Percentiles rank a stretch among this genome's conserved stretches.
Conservation (phyloP, 139 green algal genomes). For the Choricystis sp. region DNA sequence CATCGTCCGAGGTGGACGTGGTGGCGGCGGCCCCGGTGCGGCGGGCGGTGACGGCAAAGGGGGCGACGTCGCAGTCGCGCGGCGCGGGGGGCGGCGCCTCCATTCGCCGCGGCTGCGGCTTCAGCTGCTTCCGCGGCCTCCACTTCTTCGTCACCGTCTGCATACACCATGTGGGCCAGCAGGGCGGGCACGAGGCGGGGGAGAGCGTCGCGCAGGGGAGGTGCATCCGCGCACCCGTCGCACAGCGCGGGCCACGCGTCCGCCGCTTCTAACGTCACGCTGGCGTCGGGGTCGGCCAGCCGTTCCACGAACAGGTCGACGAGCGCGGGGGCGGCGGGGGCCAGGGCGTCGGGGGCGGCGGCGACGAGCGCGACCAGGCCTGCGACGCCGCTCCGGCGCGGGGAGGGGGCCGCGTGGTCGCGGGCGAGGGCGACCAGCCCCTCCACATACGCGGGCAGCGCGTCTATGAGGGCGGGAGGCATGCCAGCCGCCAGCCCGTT, state of each 20-base stretch:
- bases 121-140: conserved; percentile 45
- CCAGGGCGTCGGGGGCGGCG: not conserved
- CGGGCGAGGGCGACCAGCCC: not conserved
- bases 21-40: no score
- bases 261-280: conserved; percentile 79
- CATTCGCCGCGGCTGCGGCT: conserved; percentile 18
- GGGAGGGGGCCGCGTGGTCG: no score
- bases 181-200: conserved; percentile 72
- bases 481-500: conserved; percentile 58
- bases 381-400: no score
- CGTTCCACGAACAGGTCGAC: not conserved
- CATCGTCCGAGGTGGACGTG: not conserved
- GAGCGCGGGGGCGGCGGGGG: not conserved
- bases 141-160: conserved; percentile 80
- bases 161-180: conserved; percentile 91
- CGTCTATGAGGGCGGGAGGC: conserved; percentile 27
- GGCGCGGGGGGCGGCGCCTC: no score
- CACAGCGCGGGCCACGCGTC: conserved; percentile 88
- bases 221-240: conserved; percentile 42
- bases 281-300: conserved; percentile 24
- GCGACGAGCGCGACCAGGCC: conserved; percentile 1
- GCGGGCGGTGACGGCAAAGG: no score
- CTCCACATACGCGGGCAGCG: conserved; percentile 33
- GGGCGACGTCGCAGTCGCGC: no score
- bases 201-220: conserved; percentile 57